A percentile compares a stretch with the other conserved stretches of the same genome.
Evolutionary conservation across 768 basidiomycete species (phyloP).

Genomic region (Termitomyces sp.): DNA sequence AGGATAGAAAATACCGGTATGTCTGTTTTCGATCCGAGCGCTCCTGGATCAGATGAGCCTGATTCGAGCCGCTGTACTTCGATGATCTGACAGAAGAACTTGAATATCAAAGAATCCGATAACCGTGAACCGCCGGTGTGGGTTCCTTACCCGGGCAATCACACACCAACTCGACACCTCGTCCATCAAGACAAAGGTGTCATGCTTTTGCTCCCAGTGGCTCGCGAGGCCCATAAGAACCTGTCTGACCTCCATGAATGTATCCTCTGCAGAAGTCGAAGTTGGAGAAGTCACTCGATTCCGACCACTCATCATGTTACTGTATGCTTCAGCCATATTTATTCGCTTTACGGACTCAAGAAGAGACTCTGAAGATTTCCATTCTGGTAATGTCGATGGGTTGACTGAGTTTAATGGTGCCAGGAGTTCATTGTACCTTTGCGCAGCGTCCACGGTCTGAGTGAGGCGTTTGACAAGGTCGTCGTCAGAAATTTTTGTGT

Average conservation of each 20-base stretch:
- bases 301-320: constrained; percentile 3
- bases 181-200: constrained; percentile 19
- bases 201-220: constrained; percentile 13
- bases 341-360: constrained; percentile 14
- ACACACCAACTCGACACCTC: constrained; percentile 18
- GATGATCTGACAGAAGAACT: constrained; percentile 17
- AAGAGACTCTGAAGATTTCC: constrained; percentile 14
- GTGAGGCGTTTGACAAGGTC: constrained; percentile 19
- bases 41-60: background rate
- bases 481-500: constrained; percentile 23
- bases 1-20: constrained; percentile 22
- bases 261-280: constrained; percentile 21
- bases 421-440: constrained; percentile 18
- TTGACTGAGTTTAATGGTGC: constrained; percentile 7
- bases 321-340: constrained; percentile 17
- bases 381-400: constrained; percentile 11
- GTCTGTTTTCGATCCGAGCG: constrained; percentile 9
- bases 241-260: constrained; percentile 25
- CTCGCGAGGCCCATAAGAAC: constrained; percentile 18
- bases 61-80: constrained; percentile 11
- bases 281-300: constrained; percentile 8
- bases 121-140: background rate
- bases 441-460: constrained; percentile 22
- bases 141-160: constrained; percentile 17
- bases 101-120: background rate